Evolutionary conservation across 257 asterid species (phyloP), one percentile per base, ranked within the genome.

Genomic region (Mentha longifolia): DNA sequence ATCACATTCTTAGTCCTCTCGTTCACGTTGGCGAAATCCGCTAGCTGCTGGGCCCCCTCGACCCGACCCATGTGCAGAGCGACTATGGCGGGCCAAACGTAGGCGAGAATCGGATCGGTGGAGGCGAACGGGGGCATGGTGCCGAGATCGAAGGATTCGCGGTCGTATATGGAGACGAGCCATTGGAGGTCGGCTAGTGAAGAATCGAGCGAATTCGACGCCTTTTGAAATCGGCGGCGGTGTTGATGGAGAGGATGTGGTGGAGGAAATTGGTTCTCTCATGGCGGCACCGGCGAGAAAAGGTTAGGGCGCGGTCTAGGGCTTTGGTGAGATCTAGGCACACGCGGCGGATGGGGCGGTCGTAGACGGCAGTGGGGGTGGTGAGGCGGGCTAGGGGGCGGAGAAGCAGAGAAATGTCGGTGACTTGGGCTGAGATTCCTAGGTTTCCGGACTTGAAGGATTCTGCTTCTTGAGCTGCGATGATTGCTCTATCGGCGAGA

Each of bases 11-110:
- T 82, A 52, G 54, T 78, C 77, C 88, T 60, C 8, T 74, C 87
- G 9, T 79, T 83, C 37, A 41, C 76, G 45, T 68, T 16, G 0
- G 86, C 81, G 28, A 81, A 74, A 7, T 20, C 80, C 0, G 86
- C 87, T 1, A 87, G 65, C 50, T 73, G 76, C 2, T 73, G 61
- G 6, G 88, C 91, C n/a, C 84, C 87, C 54, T 82, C 91, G 37
- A 72, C 79, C 64, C 84, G 82, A 51, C 91, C 91, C 81, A 74
- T 62, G 11, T 83, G 86, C 49, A 82, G 78, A 7, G 84, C 80
- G 45, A 86, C 87, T 17, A 85, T 81, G 61, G 52, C 74, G 5
- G 88, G 79, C 94, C 94, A 87, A 5, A 87, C 81, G 72, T 77
- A 85, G 5, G 91, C 91, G 2, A 87, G 46, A 15, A 74, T 82